Conservation (phyloP, 2,329 filamentous ascomycete species). For the Xylariales sp. region DNA sequence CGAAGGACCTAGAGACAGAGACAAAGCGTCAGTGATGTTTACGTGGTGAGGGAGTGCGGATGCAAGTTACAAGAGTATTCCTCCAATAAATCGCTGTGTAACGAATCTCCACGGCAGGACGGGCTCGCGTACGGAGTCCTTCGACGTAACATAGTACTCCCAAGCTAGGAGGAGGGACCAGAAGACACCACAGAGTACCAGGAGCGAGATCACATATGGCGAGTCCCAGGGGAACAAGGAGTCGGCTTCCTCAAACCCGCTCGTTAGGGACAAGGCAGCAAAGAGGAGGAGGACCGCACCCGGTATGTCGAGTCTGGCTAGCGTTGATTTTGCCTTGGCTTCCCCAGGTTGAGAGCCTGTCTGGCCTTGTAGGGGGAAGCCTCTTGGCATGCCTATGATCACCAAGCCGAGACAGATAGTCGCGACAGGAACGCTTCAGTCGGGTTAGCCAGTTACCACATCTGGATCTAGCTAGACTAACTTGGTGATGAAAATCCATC, state of each 20-base stretch:
- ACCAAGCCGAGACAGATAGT: not conserved
- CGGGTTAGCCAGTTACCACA: no score
- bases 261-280: constrained; percentile 25
- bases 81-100: no score
- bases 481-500: constrained; percentile 42
- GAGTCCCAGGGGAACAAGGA: constrained; percentile 38
- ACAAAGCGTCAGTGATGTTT: no score
- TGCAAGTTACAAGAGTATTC: no score
- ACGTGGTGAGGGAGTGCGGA: no score
- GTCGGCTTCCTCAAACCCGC: constrained; percentile 37
- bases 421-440: not conserved
- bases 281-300: constrained; percentile 32
- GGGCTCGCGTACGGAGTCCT: no score
- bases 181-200: constrained; percentile 1
- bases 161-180: no score
- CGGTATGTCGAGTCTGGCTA: constrained; percentile 30
- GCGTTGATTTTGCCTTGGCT: no score
- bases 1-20: no score
- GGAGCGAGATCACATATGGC: constrained; percentile 38
- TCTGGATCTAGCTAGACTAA: not conserved
- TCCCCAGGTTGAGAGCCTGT: no score
- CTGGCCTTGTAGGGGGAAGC: not conserved
- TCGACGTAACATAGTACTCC: no score
- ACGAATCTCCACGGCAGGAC: no score
- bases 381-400: not conserved